phyloP scores from a whole-genome alignment of 768 basidiomycete genomes.

The Guyanaporus albipodus region DNA sequence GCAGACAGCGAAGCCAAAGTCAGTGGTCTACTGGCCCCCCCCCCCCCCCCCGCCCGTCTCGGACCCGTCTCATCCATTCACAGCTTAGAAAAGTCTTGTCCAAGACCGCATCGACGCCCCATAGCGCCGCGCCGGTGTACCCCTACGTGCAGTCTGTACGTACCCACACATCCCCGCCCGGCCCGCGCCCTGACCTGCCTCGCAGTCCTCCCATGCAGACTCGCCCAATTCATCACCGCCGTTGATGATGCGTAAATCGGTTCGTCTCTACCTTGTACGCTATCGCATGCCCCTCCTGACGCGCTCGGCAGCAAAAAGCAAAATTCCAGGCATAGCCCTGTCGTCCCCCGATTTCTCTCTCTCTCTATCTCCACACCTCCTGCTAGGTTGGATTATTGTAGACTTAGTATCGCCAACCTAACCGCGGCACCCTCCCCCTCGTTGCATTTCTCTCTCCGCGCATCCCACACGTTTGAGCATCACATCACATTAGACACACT shows the following conservation, averaged over 20 bases:
- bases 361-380: background rate
- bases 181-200: constrained; percentile 5
- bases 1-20: constrained; percentile 79
- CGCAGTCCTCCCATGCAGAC: constrained; percentile 36
- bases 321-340: constrained; percentile 28
- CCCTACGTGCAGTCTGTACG: constrained; percentile 39
- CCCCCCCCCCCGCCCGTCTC: background rate
- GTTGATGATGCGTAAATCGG: constrained; percentile 56
- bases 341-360: background rate
- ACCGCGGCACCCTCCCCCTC: constrained; percentile 19
- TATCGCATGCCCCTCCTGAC: background rate
- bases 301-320: constrained; percentile 26
- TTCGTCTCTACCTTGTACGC: constrained; percentile 21
- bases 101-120: constrained; percentile 39
- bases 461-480: constrained; percentile 17
- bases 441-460: constrained; percentile 12
- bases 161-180: background rate
- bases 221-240: constrained; percentile 40
- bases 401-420: constrained; percentile 21
- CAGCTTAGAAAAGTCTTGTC: constrained; percentile 65
- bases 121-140: constrained; percentile 31
- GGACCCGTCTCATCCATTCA: constrained; percentile 5
- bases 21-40: no score
- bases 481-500: constrained; percentile 30
- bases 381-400: constrained; percentile 19